These are phyloP conservation scores for Secale cereale DNA, from an alignment of 176 grass and related monocot genomes.

Conservation along the genomic window DNA sequence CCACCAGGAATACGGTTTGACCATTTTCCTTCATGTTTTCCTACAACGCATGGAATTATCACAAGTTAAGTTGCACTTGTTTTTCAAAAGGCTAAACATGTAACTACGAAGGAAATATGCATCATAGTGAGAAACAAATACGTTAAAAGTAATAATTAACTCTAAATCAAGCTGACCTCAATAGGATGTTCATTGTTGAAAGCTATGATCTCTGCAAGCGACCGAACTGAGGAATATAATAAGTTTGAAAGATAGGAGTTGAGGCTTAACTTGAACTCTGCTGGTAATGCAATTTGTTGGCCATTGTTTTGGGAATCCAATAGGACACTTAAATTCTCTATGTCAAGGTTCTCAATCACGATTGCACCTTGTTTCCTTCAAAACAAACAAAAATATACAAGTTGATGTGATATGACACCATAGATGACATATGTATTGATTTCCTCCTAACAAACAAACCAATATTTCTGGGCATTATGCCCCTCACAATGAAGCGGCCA, in stretches of 20 bases:
- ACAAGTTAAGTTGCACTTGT: neutral
- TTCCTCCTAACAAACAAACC: neutral
- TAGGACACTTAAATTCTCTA: conserved; percentile 43
- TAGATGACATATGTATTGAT: too few species aligned
- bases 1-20: conserved; percentile 35
- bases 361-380: conserved; percentile 43
- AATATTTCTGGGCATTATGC: neutral
- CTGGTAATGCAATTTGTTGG: conserved; percentile 22
- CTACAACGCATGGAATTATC: neutral
- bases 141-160: neutral
- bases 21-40: conserved; percentile 52
- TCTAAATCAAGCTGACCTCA: conserved; percentile 21
- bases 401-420: neutral
- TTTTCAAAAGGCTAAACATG: neutral
- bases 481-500: too few species aligned
- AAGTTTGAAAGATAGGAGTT: conserved; percentile 51
- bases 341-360: conserved; percentile 50
- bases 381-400: neutral
- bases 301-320: conserved; percentile 43
- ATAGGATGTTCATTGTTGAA: conserved; percentile 50
- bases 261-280: conserved; percentile 62
- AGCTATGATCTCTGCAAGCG: conserved; percentile 54
- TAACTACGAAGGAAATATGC: neutral
- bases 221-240: conserved; percentile 37
- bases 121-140: neutral